Evolutionary conservation across 176 grass and related monocot genomes (phyloP).

Genomic region (Areca catechu): DNA sequence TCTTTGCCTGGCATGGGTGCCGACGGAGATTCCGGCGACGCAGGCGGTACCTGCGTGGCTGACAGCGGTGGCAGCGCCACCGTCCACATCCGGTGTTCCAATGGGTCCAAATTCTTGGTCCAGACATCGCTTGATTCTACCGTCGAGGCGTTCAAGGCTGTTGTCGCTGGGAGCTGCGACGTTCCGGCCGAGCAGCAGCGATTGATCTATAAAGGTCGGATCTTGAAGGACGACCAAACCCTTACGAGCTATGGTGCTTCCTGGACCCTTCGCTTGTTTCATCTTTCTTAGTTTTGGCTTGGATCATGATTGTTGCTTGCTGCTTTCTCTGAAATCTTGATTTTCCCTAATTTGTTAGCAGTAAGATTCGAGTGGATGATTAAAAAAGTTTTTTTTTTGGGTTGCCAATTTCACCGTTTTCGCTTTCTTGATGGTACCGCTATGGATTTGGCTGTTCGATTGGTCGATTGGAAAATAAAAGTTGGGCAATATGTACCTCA

Average conservation of each 20-base stretch:
- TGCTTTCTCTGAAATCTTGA: background rate
- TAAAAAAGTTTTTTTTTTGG: too few species aligned
- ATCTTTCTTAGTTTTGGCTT: constrained; percentile 4
- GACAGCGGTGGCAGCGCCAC: constrained; percentile 21
- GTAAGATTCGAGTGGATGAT: too few species aligned
- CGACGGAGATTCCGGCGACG: constrained; percentile 17
- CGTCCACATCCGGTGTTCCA: constrained; percentile 67
- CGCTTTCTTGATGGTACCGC: too few species aligned
- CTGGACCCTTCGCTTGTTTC: background rate
- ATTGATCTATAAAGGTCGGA: constrained; percentile 94
- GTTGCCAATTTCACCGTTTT: too few species aligned
- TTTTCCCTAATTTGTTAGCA: too few species aligned
- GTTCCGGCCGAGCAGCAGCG: constrained; percentile 87
- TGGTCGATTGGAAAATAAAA: too few species aligned
- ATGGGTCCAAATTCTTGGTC: constrained; percentile 72
- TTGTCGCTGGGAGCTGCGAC: constrained; percentile 56
- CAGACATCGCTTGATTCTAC: constrained; percentile 40
- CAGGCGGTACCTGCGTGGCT: constrained; percentile 21
- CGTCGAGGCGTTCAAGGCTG: constrained; percentile 59
- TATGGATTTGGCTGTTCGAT: too few species aligned
- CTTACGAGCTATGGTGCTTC: constrained; percentile 77
- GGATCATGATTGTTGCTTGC: background rate
- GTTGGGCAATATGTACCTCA: too few species aligned
- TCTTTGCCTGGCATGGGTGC: constrained; percentile 28
- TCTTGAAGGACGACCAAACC: constrained; percentile 93